Evolutionary conservation across 768 basidiomycete species (phyloP).

Genomic region (Boletus rubescentipes): DNA sequence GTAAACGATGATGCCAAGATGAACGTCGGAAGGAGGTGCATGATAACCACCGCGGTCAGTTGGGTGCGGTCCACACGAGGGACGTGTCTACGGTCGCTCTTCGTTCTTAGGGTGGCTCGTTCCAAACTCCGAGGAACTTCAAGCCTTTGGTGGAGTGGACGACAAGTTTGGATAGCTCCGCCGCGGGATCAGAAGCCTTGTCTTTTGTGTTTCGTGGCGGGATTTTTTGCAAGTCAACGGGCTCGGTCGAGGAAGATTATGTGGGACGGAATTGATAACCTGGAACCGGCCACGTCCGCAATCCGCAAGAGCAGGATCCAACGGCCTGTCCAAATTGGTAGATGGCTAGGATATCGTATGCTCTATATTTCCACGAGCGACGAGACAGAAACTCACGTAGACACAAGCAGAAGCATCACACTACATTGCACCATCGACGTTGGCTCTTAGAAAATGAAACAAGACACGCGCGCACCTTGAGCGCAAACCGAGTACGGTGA

Average conservation of each 20-base stretch:
- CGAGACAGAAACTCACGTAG: neutral
- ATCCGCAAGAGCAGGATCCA: too few species aligned
- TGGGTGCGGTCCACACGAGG: too few species aligned
- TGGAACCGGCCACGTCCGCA: too few species aligned
- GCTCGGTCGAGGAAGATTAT: too few species aligned
- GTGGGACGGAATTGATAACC: too few species aligned
- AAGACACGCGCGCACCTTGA: neutral
- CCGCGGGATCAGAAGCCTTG: too few species aligned
- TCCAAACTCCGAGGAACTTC: neutral
- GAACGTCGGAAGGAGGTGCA: neutral
- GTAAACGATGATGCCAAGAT: neutral
- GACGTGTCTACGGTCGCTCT: too few species aligned
- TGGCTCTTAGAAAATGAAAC: neutral
- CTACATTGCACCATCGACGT: neutral
- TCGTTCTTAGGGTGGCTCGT: too few species aligned
- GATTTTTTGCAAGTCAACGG: too few species aligned
- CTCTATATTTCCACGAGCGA: neutral
- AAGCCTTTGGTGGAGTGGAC: neutral
- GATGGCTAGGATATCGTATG: neutral
- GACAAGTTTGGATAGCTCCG: neutral
- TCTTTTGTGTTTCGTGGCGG: too few species aligned
- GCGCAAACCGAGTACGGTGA: constrained; percentile 15
- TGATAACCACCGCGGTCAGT: neutral
- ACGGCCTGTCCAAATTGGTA: neutral
- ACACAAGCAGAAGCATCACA: neutral